phyloP scores from a whole-genome alignment of 208 protist genomes.

The Acanthamoeba divionensis region DNA sequence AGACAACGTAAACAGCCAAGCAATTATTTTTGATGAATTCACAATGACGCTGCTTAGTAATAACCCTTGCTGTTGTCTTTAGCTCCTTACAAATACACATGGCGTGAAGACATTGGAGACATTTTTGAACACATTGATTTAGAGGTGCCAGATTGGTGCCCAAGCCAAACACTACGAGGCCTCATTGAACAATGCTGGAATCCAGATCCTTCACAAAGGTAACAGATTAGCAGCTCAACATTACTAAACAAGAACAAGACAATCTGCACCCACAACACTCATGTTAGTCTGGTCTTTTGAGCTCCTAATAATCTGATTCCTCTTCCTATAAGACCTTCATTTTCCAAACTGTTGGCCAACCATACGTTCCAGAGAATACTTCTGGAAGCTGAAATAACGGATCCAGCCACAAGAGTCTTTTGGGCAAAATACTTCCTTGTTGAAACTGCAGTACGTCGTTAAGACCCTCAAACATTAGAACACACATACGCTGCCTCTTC shows the following conservation, averaged over 20 bases:
- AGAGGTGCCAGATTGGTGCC: neutral
- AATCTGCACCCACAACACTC: no score
- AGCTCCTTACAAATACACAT: constrained; percentile 25
- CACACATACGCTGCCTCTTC: no score
- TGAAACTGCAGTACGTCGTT: neutral
- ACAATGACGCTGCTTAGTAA: no score
- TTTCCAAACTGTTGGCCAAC: neutral
- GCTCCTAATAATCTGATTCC: no score
- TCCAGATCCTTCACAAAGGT: neutral
- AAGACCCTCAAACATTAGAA: neutral
- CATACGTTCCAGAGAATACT: constrained; percentile 16
- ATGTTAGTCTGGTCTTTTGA: no score
- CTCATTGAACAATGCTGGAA: constrained; percentile 29
- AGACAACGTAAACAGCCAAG: neutral
- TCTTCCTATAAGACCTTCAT: neutral
- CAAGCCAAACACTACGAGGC: neutral
- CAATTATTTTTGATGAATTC: no score
- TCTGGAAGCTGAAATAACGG: constrained; percentile 17
- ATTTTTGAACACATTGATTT: neutral
- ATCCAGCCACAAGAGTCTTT: neutral
- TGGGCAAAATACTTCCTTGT: constrained; percentile 30
- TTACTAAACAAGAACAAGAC: no score
- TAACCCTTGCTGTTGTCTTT: no score
- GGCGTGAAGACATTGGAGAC: neutral
- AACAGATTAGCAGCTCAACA: no score